Evolutionary conservation across 345 rosid species (phyloP), one percentile per base, ranked within the genome.

Genomic region (Lenwebbia sp.): DNA sequence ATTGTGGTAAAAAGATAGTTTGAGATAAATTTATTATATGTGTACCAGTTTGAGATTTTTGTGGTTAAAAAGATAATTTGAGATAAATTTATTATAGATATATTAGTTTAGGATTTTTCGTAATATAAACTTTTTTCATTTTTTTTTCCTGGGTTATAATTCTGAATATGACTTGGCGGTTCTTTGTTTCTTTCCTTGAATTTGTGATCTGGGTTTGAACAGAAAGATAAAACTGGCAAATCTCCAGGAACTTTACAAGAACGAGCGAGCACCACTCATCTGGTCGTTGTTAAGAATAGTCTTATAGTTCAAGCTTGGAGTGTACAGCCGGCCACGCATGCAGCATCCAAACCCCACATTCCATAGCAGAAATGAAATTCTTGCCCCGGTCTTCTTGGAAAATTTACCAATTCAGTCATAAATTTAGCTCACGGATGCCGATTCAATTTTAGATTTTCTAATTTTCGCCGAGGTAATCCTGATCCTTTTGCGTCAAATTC

Each of bases 361-460:
- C 2, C 1, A 52, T 1, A 5, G 6, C 7, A 52, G 6, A 15
- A 14, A 52, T 4, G 54, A 14, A 57, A 26, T 57, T 57, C 65
- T 57, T 26, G 10, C 10, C 28, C 41, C 41, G 41, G 4, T 40
- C 41, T 40, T 40, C 40, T 40, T 40, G 11, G 33, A 2, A n/a
- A 58, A 2, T 3, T 28, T 15, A 28, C 76, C 76, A 8, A 65
- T 2, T 19, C 1, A 4, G 25, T 8, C 6, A 1, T 41, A 19
- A 13, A 30, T 17, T 30, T 60, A n/a, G 1, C 0, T 10, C 6
- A 0, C 0, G 0, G 5, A 60, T 0, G 0, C 6, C 0, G 1
- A 15, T 60, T 28, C 3, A 62, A 1, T 30, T 17, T 30, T 15
- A 0, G 1, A 0, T 23, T 17, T 15, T 30, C 17, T 0, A 4